Evolutionary conservation across 257 asterid genomes (phyloP).

Genomic region (Salvia splendens): DNA sequence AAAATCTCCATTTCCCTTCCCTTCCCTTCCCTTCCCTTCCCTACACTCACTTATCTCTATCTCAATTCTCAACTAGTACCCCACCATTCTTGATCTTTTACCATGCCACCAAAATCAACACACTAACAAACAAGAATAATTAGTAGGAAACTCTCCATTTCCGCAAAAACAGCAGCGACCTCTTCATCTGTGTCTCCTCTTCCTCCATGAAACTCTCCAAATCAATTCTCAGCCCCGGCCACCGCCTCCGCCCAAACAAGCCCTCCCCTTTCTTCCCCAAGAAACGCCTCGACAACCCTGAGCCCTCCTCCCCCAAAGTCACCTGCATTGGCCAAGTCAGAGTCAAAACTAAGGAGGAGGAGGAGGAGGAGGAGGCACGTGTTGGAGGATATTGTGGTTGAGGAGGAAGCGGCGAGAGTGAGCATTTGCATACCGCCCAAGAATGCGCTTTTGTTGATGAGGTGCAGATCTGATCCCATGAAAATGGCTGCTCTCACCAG

Average conservation of each 20-base stretch:
- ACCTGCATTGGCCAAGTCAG: conserved; percentile 97
- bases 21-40: too few species aligned
- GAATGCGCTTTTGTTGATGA: conserved; percentile 87
- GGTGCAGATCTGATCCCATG: conserved; percentile 97
- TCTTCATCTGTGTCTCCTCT: conserved; percentile 56
- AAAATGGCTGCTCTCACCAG: conserved; percentile 76
- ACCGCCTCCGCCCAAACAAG: conserved; percentile 66
- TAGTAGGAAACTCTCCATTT: too few species aligned
- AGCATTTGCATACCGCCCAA: conserved; percentile 92
- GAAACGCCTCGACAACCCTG: conserved; percentile 81
- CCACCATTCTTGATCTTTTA: too few species aligned
- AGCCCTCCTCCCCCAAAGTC: conserved; percentile 94
- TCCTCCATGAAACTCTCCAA: conserved; percentile 57
- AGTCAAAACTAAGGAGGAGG: conserved; percentile 84
- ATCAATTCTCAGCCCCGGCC: conserved; percentile 56
- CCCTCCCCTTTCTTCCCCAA: conserved; percentile 71
- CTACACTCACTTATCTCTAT: too few species aligned
- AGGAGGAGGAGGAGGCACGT: conserved; percentile 80
- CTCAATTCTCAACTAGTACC: too few species aligned
- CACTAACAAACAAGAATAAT: too few species aligned
- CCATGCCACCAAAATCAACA: too few species aligned
- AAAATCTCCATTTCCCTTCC: too few species aligned
- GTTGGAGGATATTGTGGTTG: conserved; percentile 77
- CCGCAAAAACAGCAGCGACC: too few species aligned
- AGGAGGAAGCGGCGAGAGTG: conserved; percentile 56